Conservation (phyloP, 768 basidiomycete genomes). For the Termitomyces sp. region DNA sequence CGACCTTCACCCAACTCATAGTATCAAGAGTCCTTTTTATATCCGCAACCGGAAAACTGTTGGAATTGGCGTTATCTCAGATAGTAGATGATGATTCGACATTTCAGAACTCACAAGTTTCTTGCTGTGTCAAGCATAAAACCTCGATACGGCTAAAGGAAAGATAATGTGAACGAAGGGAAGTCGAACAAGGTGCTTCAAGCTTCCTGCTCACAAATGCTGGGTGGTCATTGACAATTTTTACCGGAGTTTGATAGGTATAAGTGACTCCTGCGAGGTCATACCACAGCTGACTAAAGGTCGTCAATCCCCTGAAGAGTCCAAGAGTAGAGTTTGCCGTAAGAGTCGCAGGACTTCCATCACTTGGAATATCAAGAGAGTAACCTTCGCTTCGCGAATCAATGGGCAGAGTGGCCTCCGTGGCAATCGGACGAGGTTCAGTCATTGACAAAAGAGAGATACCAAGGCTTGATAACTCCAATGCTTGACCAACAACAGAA, state of each 20-base stretch:
- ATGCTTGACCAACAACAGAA: conserved; percentile 29
- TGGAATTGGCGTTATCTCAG: not conserved
- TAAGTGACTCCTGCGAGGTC: conserved; percentile 41
- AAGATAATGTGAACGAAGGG: too few species aligned
- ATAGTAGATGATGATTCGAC: not conserved
- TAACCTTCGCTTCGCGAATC: conserved; percentile 55
- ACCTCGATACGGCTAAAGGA: conserved; percentile 59
- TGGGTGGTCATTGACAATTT: conserved; percentile 53
- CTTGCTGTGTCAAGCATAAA: conserved; percentile 79
- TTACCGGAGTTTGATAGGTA: conserved; percentile 47
- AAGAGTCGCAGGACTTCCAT: conserved; percentile 49
- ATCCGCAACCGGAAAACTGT: conserved; percentile 55
- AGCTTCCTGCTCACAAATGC: conserved; percentile 45
- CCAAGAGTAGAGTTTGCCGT: conserved; percentile 62
- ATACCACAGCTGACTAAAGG: conserved; percentile 70
- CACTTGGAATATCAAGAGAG: conserved; percentile 44
- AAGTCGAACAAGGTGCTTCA: not conserved
- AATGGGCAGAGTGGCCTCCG: conserved; percentile 45
- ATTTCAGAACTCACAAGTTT: conserved; percentile 48
- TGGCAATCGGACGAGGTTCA: conserved; percentile 38
- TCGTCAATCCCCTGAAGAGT: conserved; percentile 67
- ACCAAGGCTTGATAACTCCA: conserved; percentile 34
- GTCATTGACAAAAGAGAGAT: conserved; percentile 29
- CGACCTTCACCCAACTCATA: conserved; percentile 69
- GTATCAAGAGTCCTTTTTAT: conserved; percentile 67